Evolutionary conservation across 2,329 filamentous ascomycete species (phyloP).

Genomic region (Magnaporthiopsis rhizophila): DNA sequence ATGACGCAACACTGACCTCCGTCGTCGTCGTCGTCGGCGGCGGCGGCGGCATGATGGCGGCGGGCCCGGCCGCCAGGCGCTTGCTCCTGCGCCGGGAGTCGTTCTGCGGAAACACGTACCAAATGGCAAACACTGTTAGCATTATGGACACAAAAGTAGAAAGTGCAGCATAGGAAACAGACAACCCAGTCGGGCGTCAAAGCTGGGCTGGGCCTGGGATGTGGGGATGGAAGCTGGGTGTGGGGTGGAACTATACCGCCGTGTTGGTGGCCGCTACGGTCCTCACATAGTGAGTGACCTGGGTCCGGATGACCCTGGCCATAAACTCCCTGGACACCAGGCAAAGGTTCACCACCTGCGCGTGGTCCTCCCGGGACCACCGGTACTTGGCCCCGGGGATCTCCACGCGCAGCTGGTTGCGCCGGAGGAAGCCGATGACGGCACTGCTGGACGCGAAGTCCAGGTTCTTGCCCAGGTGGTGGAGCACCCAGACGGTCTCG

Average conservation of each 20-base stretch:
- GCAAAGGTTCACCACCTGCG: not conserved
- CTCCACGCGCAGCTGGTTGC: not conserved
- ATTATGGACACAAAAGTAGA: not conserved
- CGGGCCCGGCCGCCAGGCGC: too few species aligned
- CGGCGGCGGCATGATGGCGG: not conserved
- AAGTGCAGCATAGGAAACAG: not conserved
- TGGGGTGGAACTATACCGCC: not conserved
- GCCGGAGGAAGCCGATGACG: not conserved
- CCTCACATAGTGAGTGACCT: not conserved
- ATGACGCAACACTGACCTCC: too few species aligned
- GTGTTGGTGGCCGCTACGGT: too few species aligned
- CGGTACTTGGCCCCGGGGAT: slow-evolving; percentile 1
- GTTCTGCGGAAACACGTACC: not conserved
- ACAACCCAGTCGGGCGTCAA: not conserved
- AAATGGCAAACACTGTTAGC: not conserved
- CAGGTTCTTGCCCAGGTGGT: slow-evolving; percentile 1
- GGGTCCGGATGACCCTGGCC: slow-evolving; percentile 2
- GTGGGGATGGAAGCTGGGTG: not conserved
- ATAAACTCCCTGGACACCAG: slow-evolving; percentile 7
- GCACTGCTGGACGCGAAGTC: not conserved
- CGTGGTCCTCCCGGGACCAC: not conserved
- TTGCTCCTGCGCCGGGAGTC: not conserved
- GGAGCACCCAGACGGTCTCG: not conserved
- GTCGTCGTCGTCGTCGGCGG: too few species aligned
- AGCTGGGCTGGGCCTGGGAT: not conserved